phyloP scores from a whole-genome alignment of 306 rosid genomes.

The Benincasa hispida region DNA sequence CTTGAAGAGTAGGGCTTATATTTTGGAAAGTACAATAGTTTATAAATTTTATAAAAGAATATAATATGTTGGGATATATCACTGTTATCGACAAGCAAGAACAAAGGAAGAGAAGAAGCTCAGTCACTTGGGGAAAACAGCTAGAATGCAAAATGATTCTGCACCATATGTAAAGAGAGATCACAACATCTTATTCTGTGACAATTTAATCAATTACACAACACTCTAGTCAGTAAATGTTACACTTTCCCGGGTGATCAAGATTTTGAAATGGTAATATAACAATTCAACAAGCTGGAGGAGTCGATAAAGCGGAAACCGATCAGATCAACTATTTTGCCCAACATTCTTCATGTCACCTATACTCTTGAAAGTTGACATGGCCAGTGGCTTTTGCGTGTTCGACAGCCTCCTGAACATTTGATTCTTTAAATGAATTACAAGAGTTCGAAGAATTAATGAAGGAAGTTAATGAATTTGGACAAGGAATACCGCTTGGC shows the following conservation, averaged over 20 bases:
- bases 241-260: not conserved
- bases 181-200: not conserved
- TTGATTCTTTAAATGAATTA: conserved; percentile 2
- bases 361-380: conserved; percentile 86
- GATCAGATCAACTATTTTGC: not conserved
- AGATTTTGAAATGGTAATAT: not conserved
- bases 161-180: not conserved
- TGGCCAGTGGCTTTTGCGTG: conserved; percentile 89
- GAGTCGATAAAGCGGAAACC: not conserved
- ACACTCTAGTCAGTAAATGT: not conserved
- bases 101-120: not conserved
- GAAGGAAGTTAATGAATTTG: not conserved
- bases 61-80: not conserved
- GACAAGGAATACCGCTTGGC: conserved; percentile 57
- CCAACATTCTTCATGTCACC: conserved; percentile 23
- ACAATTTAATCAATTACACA: not conserved
- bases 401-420: conserved; percentile 76
- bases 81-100: not conserved
- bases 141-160: not conserved
- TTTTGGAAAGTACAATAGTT: not conserved
- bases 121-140: not conserved
- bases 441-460: conserved; percentile 1
- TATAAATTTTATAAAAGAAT: not conserved
- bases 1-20: not conserved
- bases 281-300: not conserved